phyloP scores from a whole-genome alignment of 108 stramenopile species.

The Epithemia pelagica region DNA sequence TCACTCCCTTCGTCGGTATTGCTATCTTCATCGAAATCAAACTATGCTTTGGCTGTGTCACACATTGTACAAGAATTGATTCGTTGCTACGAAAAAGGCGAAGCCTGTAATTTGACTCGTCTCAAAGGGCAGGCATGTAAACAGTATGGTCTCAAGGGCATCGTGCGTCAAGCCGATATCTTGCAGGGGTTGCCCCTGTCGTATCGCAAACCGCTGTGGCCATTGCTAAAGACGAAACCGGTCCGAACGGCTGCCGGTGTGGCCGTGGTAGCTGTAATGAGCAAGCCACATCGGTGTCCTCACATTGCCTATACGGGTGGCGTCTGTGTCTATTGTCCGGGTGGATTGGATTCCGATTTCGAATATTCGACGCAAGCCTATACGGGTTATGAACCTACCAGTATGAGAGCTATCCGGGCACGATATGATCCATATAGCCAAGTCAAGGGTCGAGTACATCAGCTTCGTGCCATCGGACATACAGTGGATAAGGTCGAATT shows the following conservation, averaged over 20 bases:
- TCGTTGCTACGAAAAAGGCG: slow-evolving; percentile 69
- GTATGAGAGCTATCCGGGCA: slow-evolving; percentile 92
- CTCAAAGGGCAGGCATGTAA: slow-evolving; percentile 71
- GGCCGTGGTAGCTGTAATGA: slow-evolving; percentile 94
- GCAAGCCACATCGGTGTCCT: slow-evolving; percentile 94
- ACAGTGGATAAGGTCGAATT: slow-evolving; percentile 93
- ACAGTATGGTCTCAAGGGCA: slow-evolving; percentile 80
- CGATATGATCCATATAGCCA: slow-evolving; percentile 91
- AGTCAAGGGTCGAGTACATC: slow-evolving; percentile 84
- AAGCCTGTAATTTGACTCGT: slow-evolving; percentile 78
- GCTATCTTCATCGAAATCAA: slow-evolving; percentile 16
- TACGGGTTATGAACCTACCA: slow-evolving; percentile 95
- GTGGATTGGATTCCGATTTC: slow-evolving; percentile 93
- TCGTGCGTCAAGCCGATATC: slow-evolving; percentile 86
- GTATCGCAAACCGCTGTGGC: slow-evolving; percentile 70
- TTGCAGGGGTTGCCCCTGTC: slow-evolving; percentile 79
- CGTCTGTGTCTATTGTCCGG: slow-evolving; percentile 96
- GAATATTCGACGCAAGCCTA: slow-evolving; percentile 96
- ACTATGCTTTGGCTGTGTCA: slow-evolving; percentile 73
- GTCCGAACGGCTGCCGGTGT: slow-evolving; percentile 92
- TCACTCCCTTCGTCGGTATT: too few relatives aligned
- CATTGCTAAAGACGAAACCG: slow-evolving; percentile 85
- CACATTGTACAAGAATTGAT: slow-evolving; percentile 82
- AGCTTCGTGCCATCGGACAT: slow-evolving; percentile 85
- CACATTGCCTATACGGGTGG: slow-evolving; percentile 92